Evolutionary conservation across 495 filamentous ascomycete species (phyloP).

Genomic region (Penicillium psychrofluorescens): DNA sequence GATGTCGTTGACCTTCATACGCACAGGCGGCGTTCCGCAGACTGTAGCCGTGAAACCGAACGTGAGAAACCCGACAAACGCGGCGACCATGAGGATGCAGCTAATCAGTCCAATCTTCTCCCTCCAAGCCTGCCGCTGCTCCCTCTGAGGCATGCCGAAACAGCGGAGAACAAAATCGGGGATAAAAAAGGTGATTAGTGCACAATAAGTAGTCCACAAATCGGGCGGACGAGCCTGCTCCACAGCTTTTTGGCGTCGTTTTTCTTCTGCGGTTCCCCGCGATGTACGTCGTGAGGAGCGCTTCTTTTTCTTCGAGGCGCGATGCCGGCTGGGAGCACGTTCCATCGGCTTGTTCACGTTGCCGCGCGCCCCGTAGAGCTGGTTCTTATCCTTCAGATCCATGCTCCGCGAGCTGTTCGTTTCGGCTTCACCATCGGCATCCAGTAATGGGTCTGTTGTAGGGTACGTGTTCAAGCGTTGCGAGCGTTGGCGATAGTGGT

Average conservation of each 20-base stretch:
- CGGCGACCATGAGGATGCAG: slow-evolving; percentile 81
- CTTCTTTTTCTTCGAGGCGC: slow-evolving; percentile 33
- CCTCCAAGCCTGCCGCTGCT: slow-evolving; percentile 89
- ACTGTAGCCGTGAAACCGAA: slow-evolving; percentile 92
- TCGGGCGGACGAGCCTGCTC: slow-evolving; percentile 73
- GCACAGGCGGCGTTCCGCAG: slow-evolving; percentile 59
- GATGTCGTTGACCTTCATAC: slow-evolving; percentile 77
- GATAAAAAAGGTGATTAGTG: slow-evolving; percentile 88
- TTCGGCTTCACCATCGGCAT: slow-evolving; percentile 55
- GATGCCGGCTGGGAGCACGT: slow-evolving; percentile 34
- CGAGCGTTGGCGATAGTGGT: slow-evolving; percentile 79
- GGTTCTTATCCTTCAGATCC: slow-evolving; percentile 42
- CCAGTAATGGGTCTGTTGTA: slow-evolving; percentile 77
- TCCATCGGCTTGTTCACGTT: slow-evolving; percentile 44
- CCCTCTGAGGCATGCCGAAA: slow-evolving; percentile 81
- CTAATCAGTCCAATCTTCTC: slow-evolving; percentile 98
- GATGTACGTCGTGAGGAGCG: slow-evolving; percentile 45
- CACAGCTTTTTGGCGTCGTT: slow-evolving; percentile 53
- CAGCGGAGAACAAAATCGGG: slow-evolving; percentile 78
- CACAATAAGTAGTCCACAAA: slow-evolving; percentile 93
- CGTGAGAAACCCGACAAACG: slow-evolving; percentile 89
- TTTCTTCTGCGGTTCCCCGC: slow-evolving; percentile 47
- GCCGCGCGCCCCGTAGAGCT: slow-evolving; percentile 27
- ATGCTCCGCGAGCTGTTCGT: slow-evolving; percentile 49
- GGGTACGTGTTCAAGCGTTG: slow-evolving; percentile 78